Base-by-base conservation (phyloP, 2,329 filamentous ascomycete species). In the Alternaria sp. region DNA sequence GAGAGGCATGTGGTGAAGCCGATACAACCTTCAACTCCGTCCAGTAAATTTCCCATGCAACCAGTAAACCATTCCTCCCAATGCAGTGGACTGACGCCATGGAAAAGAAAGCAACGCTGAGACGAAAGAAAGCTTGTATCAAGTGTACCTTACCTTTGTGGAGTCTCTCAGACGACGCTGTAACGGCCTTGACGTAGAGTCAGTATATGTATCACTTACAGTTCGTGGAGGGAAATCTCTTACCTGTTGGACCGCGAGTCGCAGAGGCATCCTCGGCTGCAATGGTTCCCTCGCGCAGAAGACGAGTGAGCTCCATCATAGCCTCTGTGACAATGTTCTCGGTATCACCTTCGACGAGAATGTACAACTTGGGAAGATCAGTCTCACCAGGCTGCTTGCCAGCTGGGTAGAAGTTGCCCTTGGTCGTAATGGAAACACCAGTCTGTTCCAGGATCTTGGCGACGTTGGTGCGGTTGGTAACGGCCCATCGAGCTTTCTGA, bases 401-500 rank as follows among this genome's bases (percentile, higher is more conserved):
- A 2, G 87, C 73, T 1, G 89, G 78, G 71, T 98, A 98, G 77
- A 92, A 98, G 61, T 85, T 95, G 66, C 95, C 95, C 82, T 99
- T 99, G 42, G 93, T 97, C 0, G 95, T 99, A 76, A 99, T 99
- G 6, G 92, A 97, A 1, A 93, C 96, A 39, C 93, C 94, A 0
- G 94, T 97, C 9, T 91, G 87, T 73, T 99, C 95, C 65, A 99
- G 85, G 69, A 99, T 97, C 83, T 98, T 99, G 68, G 94, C 93
- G 56, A 99, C 95, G 72, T 99, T 99, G 34, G 95, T 98, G 65
- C 95, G 88, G 78, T 99, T 99, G 37, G 95, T 99, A 80, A 99
- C 95, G 10, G 93, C 94, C 95, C 95, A 99, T 69, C 95, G 88
- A 64, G 95, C 95, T 83, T 97, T 98, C 77, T 99, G 95, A 33